Conservation (phyloP, 495 filamentous ascomycete species). For the Cudoniella acicularis region DNA sequence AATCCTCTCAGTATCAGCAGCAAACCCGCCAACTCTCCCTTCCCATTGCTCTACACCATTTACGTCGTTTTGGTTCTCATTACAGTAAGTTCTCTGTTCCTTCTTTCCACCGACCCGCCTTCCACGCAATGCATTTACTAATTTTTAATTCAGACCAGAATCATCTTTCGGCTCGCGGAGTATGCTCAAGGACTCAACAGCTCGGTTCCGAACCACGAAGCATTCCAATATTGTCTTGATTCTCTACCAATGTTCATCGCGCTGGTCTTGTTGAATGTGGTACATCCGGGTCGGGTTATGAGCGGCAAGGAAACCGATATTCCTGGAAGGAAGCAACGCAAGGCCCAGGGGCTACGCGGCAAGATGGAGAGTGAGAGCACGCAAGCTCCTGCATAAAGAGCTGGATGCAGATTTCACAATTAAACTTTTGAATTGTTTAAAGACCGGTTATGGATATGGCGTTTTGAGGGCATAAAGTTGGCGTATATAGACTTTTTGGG, state of each 20-base stretch:
- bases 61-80: constrained; percentile 39
- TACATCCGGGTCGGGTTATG: constrained; percentile 51
- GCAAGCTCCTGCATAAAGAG: not conserved
- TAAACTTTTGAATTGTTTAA: no score
- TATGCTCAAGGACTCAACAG: constrained; percentile 43
- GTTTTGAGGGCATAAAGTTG: no score
- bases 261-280: constrained; percentile 39
- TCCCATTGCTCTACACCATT: constrained; percentile 33
- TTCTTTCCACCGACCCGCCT: no score
- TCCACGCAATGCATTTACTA: not conserved
- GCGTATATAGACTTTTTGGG: no score
- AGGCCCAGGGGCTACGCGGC: no score
- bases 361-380: not conserved
- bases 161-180: constrained; percentile 52
- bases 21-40: not conserved
- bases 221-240: constrained; percentile 44
- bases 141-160: constrained; percentile 37
- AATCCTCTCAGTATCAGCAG: not conserved
- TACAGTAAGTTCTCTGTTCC: constrained; percentile 35
- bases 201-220: constrained; percentile 45
- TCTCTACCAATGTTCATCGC: constrained; percentile 51
- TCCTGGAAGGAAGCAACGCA: constrained; percentile 18
- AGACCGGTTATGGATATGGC: no score
- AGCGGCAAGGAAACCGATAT: constrained; percentile 29
- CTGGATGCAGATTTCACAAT: not conserved